Base-by-base conservation (phyloP, 371 early-diverging fungal genomes). In the Rhizopus stolonifer region DNA sequence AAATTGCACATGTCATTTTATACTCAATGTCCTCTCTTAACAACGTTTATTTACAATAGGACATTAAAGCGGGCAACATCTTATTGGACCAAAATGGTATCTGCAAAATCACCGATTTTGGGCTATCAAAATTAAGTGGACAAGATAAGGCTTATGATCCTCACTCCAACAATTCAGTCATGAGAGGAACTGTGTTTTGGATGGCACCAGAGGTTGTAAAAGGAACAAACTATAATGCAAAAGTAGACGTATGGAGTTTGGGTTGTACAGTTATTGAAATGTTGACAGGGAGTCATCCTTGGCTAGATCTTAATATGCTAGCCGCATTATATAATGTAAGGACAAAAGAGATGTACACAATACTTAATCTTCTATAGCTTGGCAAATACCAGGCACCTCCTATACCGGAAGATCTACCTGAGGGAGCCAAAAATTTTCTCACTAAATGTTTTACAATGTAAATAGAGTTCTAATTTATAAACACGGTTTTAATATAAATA, bases 101-200 rank as follows among this genome's bases (percentile, higher is more conserved):
- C 15, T 90, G 93, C 50, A 99, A 98, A 75, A 98, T 99, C 45
- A 91, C 96, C 1, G 99, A 99, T 74, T 99, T 99, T 85, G 99
- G 99, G 19, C 84, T 99, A 21, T 94, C 98, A 3, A 98, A 99
- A 72, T 88, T 92, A 53, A 70, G 69, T 52, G 73, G 71, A 8
- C 70, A 72, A 49, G 73, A 78, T 10, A 68, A 78, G 32, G 75
- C 78, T 0, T 78, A 78, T 29, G 78, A 78, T 36, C 73, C 72
- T 24, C 66, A 78, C 46, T 67, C 72, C 4, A 65, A 68, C 29
- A 78, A 72, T 43, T 74, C 79, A 8, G 56, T 67, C 26, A 73
- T 73, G 77, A 57, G 70, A 48, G 71, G 70, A n/a, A 83, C 92
- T 4, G 79, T 90, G 25, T 84, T 79, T 50, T 93, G 93, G 88